Evolutionary conservation across 345 rosid genomes (phyloP), one percentile per base, ranked within the genome.

Genomic region (Lumnitzera racemosa): DNA sequence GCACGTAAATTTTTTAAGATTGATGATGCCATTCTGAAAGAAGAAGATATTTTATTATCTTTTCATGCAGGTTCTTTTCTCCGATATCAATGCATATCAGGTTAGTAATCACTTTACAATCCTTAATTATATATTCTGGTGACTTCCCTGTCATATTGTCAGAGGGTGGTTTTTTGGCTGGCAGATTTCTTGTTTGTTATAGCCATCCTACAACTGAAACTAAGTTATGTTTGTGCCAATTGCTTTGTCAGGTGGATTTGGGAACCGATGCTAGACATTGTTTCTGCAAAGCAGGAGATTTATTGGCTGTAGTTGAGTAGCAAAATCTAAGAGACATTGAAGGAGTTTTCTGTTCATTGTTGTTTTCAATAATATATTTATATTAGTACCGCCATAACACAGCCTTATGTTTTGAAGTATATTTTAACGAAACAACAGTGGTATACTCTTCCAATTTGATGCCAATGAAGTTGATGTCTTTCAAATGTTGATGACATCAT

Each of bases 11-110:
- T 23, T 53, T 53, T 12, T 11, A 23, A 23, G 56, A 25, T 53
- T 53, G 23, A 15, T 53, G 12, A 7, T 53, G n/a, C 16, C 47
- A 29, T 36, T 27, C 31, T 27, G 13, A 5, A 1, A 29, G 12
- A 15, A 12, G 2, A 29, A 36, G 11, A 16, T 51, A 24, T 13
- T 16, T 12, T n/a, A 36, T 25, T 13, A 16, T 48, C 20, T 24
- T 31, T 9, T 52, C 13, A 3, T 69, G 74, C 80, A 88, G 97
- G 99, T 94, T 73, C 82, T 90, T 59, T 84, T 94, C 71, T 86
- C 97, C 0, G 99, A 94, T 47, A 71, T 94, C 53, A 88, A 79
- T 64, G 96, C 97, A 0, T 83, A 86, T 25, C 95, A 86, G 91
- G 99, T 87, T 46, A 57, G 78, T 65, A 6, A 23, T n/a, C 11